These are phyloP conservation scores for Trifolium pratense DNA, from an alignment of 306 rosid genomes.

Conservation along the genomic window DNA sequence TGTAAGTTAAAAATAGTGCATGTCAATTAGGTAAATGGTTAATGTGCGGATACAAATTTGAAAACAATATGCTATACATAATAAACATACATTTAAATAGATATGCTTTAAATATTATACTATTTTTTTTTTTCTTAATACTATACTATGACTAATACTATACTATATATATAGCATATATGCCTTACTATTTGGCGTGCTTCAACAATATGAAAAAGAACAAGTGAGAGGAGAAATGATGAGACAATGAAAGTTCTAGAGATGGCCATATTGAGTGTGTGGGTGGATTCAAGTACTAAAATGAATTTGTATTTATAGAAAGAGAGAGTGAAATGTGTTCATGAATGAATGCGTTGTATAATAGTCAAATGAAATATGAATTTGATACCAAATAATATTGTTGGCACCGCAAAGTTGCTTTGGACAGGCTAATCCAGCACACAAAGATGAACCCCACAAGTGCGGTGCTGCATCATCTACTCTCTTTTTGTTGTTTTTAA, in stretches of 20 bases:
- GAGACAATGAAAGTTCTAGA: constrained; percentile 29
- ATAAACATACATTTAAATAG: no score
- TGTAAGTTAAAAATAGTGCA: neutral
- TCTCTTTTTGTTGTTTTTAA: no score
- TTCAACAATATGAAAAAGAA: constrained; percentile 34
- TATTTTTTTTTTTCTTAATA: no score
- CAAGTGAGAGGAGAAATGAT: constrained; percentile 31
- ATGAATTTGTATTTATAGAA: constrained; percentile 29
- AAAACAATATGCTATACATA: no score
- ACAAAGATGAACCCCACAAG: no score
- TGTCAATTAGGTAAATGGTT: neutral
- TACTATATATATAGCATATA: no score
- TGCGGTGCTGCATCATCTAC: neutral
- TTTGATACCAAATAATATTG: constrained; percentile 17
- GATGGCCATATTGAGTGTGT: constrained; percentile 18
- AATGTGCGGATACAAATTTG: neutral
- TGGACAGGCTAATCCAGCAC: constrained; percentile 44
- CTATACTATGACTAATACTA: no score
- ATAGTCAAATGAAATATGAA: constrained; percentile 19
- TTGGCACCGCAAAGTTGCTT: constrained; percentile 14
- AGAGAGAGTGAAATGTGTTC: neutral
- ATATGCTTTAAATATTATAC: constrained; percentile 19
- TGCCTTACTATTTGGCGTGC: constrained; percentile 34
- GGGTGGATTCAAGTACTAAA: neutral
- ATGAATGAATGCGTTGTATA: neutral